Base-by-base conservation (phyloP, 1,284 basidiomycete genomes). In the Irpex lacteus region DNA sequence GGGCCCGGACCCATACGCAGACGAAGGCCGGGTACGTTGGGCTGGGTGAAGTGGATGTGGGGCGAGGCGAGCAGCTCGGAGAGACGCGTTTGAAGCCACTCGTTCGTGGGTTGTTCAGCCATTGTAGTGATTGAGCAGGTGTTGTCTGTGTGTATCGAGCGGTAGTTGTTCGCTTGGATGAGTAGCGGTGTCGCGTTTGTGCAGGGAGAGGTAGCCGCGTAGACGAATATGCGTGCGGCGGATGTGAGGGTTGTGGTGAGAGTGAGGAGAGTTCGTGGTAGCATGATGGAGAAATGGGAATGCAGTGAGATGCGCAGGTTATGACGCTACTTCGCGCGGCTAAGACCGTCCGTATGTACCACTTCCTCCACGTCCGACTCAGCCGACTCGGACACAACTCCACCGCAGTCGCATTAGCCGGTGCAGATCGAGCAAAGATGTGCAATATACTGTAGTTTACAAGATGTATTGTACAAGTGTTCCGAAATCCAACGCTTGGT, bases 1-100 rank as follows among this genome's bases (percentile, higher is more conserved):
- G 74, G 74, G 34, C 74, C 74, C 18, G 65, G 74, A 32, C 73
- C 74, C 61, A 75, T 69, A 64, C 70, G 69, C 7, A 71, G 26
- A 52, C 61, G 54, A 13, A 59, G 57, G 36, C 62, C 57, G 60
- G 69, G 44, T 63, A 66, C 13, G n/a, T 63, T 66, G 40, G 67
- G 69, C 21, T 66, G 62, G 36, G 63, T 70, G 68, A 75, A 72
- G 65, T 74, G 73, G 68, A 75, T 75, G 68, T 75, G 66, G 4
- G 74, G 74, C 6, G 74, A 72, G 8, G 65, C 60, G 65, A 75
- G 70, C 55, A 75, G 70, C 7, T 66, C 64, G 52, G 68, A 62
- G 64, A 75, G 71, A 5, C 65, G 65, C 26, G 70, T 65, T 61
- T 72, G 68, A n/a, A 75, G 67, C 69, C 72, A 73, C 47, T 71